Conservation (phyloP, 768 basidiomycete genomes). For the Gloeophyllum trabeum region DNA sequence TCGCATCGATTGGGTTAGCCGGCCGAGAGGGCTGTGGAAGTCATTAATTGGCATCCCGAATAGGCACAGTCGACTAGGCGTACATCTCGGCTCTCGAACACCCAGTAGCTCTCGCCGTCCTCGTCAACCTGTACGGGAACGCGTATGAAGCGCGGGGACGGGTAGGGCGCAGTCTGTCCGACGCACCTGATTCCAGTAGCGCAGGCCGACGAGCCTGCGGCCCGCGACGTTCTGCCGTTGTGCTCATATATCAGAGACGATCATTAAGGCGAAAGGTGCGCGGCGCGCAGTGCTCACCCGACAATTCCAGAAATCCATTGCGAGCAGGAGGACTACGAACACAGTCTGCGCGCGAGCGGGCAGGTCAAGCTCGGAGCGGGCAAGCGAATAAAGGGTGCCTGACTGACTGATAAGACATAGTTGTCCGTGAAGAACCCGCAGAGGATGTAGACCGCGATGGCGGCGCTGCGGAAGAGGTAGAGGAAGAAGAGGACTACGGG, state of each 20-base stretch:
- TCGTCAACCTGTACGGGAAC: constrained; percentile 64
- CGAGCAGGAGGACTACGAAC: constrained; percentile 82
- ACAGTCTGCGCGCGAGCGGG: too few relatives aligned
- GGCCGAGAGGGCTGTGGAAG: constrained; percentile 67
- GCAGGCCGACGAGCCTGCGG: constrained; percentile 82
- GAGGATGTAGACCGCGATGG: constrained; percentile 89
- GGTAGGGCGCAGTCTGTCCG: neutral
- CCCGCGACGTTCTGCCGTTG: constrained; percentile 96
- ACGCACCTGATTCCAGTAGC: constrained; percentile 92
- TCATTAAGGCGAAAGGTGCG: neutral
- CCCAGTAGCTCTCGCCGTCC: constrained; percentile 94
- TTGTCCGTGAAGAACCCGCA: constrained; percentile 83
- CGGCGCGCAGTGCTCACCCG: constrained; percentile 40
- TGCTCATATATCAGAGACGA: constrained; percentile 17
- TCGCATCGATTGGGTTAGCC: constrained; percentile 81
- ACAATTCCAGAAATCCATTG: constrained; percentile 99
- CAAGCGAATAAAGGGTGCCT: constrained; percentile 1
- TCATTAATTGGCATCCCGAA: neutral
- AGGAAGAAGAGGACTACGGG: constrained; percentile 80
- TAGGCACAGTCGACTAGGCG: constrained; percentile 17
- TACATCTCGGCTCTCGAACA: constrained; percentile 95
- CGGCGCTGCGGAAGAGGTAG: constrained; percentile 78
- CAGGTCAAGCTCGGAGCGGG: too few relatives aligned
- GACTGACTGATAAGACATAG: constrained; percentile 84
- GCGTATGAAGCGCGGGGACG: constrained; percentile 14